Evolutionary conservation across 371 early-diverging fungal genomes (phyloP), one percentile per base, ranked within the genome.

Genomic region (Mortierella sp.): DNA sequence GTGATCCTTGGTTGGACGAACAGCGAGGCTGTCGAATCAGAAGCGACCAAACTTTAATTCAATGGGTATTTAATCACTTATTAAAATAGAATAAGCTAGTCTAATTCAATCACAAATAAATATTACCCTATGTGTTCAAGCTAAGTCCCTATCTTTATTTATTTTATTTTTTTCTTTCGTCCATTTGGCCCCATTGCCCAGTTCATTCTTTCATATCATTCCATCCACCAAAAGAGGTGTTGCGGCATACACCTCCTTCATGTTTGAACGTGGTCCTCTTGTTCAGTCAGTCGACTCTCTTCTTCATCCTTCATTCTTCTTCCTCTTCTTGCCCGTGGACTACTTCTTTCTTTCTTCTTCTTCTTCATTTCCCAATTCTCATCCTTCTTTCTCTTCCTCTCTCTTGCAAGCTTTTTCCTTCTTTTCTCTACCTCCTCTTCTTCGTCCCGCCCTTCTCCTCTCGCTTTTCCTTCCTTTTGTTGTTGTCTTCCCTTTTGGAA

Each of bases 1-100:
- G n/a, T n/a, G n/a, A n/a, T n/a, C n/a, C 61, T 22, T 61, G 61
- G 61, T 61, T 61, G 61, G 61, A 61, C 61, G 61, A 37, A 39
- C 61, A 34, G 19, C 37, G 61, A 34, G 34, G 61, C 37, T 61
- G 61, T 61, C 61, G 37, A 61, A 61, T 61, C 37, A 61, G 37
- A n/a, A 31, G 37, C 37, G 22, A 61, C 37, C 22, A 34, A 61
- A 61, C 61, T 61, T 61, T 61, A 31, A 4, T 31, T 37, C 10
- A 61, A 22, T 31, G 29, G 31, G 29, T 34, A n/a, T 37, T 8
- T 50, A n/a, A n/a, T 22, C 24, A 50, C 24, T 50, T 16, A 22
- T 47, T n/a, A 58, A 0, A 58, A 58, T 58, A 26, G 14, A 31
- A 19, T 34, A 61, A 61, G 37, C 34, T 61, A 61, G 34, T n/a